Base-by-base conservation (phyloP, 768 basidiomycete genomes). In the Termitomyces sp. region DNA sequence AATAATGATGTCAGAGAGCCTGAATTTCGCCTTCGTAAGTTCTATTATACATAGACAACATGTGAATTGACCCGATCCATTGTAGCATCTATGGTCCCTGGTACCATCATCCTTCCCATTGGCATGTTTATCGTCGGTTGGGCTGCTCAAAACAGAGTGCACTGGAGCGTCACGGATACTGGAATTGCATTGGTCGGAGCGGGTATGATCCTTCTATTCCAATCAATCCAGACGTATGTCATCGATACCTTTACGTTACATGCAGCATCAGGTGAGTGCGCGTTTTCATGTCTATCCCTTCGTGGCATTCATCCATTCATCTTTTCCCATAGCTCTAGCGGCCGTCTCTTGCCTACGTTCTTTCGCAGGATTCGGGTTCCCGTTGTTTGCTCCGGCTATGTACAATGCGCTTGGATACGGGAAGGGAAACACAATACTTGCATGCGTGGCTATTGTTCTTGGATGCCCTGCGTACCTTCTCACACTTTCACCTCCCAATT, bases 311-410 rank as follows among this genome's bases (percentile, higher is more conserved):
- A 28, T 5, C 27, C 12, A 27, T 21, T 52, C 28, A 25, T 32
- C 23, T 55, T 44, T 46, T 57, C 23, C 47, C 7, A 44, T 49
- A 81, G 85, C 87, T 3, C 70, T 91, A 10, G 87, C 87, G 0
- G 86, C 87, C 0, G 81, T 82, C 19, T 71, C 84, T 0, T 85
- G 69, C 65, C 66, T 89, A 14, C 82, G 89, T 25, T 82, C 85
- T 0, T 54, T 89, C 0, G 80, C 82, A 1, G 89, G 89, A 0
- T 91, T 89, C 52, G 83, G 78, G 1, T 90, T 92, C 65, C 90
- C 89, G 2, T 70, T 91, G n/a, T 91, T 91, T 61, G 86, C 84
- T 3, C 83, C 85, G 19, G 72, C 78, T 37, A 86, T 91, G 82
- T 90, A 80, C 68, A 67, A 72, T 1, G 71, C 73, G 14, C 72